A percentile compares a stretch with the other conserved stretches of the same genome.
These are phyloP conservation scores for Hirschfeldia incana DNA, from an alignment of 345 rosid genomes.

Conservation along the genomic window DNA sequence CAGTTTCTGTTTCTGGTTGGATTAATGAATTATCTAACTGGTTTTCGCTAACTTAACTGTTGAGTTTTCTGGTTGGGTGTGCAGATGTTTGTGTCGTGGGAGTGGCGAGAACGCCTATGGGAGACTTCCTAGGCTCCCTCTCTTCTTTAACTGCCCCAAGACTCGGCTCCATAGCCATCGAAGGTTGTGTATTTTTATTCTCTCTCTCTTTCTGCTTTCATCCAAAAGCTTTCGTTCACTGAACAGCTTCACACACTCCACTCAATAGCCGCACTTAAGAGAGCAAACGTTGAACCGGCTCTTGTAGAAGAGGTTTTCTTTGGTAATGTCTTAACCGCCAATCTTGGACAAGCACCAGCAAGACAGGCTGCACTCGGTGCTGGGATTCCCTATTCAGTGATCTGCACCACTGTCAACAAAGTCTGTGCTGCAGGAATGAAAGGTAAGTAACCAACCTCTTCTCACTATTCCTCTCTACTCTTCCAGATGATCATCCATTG, in stretches of 20 bases:
- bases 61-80: constrained; percentile 4
- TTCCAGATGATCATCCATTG: not conserved
- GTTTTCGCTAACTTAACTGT: no score
- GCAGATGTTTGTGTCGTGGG: constrained; percentile 97
- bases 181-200: constrained; percentile 40
- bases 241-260: constrained; percentile 6
- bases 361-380: constrained; percentile 98
- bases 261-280: constrained; percentile 68
- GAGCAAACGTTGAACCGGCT: constrained; percentile 78
- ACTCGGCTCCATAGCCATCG: constrained; percentile 84
- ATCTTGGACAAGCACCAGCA: constrained; percentile 98
- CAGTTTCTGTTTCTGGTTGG: constrained; percentile 1
- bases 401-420: constrained; percentile 94
- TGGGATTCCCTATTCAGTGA: constrained; percentile 78
- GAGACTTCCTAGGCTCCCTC: constrained; percentile 81
- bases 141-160: constrained; percentile 76
- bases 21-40: no score
- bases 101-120: constrained; percentile 88
- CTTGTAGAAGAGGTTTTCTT: constrained; percentile 94
- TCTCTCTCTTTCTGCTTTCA: not conserved
- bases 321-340: constrained; percentile 91
- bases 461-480: not conserved
- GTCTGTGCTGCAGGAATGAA: constrained; percentile 97
- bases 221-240: constrained; percentile 4
- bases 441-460: constrained; percentile 39